Base-by-base conservation (phyloP, 1,284 basidiomycete genomes). In the Moniliella sp. region DNA sequence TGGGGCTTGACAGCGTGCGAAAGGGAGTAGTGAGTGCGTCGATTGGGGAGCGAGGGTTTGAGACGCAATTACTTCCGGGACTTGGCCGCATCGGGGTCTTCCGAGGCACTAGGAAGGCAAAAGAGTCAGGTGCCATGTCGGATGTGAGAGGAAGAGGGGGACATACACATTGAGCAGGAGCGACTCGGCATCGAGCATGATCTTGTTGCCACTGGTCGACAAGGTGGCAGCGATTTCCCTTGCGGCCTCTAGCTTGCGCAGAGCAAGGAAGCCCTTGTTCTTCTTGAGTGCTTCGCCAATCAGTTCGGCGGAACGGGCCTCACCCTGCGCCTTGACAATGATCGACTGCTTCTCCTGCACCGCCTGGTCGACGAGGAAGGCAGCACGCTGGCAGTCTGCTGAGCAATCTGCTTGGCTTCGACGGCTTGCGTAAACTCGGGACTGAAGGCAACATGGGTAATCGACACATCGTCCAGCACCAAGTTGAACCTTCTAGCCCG, bases 311-410 rank as follows among this genome's bases (percentile, higher is more conserved):
- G 75, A 76, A 50, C 75, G 71, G 28, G 91, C 91, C 64, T 99
- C 91, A 71, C 91, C 91, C 67, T 94, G 79, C 1, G 91, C 91
- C 36, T 81, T 75, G 39, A 99, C 83, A 45, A 97, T 97, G 57
- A 93, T 97, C 27, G 81, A 83, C 75, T 94, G 65, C 67, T 97
- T 97, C 69, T 99, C 91, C 65, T 99, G 91, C 48, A 94, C 78
- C 12, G 91, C 91, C 65, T 97, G 86, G 62, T 99, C 91, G 35
- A 99, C 91, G 43, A 94, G 68, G 73, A 94, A 99, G 3, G 91
- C 91, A 7, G 91, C 91, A 35, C 88, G 74, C 42, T 97, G 69
- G 91, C 91, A 27, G 86, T 93, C 74, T 99, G 91, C 73, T 99
- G 91, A 15, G 91, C 91, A 50, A 88, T 77, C 74, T 99, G 91